Evolutionary conservation across 2,329 filamentous ascomycete genomes (phyloP).

Genomic region (Colletotrichum gloeosporioides): DNA sequence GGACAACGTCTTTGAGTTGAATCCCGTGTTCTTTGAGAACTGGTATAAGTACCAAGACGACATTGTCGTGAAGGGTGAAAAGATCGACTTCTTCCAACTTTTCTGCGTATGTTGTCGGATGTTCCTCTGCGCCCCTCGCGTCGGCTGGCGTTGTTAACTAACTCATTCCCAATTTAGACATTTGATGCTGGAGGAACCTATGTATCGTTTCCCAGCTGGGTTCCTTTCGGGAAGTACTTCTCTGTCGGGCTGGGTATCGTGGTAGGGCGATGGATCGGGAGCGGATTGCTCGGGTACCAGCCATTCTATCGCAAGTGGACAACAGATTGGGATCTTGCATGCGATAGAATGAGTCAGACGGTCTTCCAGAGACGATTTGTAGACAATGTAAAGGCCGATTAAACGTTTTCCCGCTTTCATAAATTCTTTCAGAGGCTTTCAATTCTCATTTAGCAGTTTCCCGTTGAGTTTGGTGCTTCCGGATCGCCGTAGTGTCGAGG

Average conservation of each 20-base stretch:
- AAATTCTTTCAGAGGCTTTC: neutral
- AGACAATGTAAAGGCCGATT: neutral
- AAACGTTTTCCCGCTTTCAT: neutral
- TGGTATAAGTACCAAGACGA: no score
- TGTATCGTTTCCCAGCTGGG: neutral
- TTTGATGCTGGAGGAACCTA: no score
- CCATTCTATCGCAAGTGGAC: neutral
- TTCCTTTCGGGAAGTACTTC: neutral
- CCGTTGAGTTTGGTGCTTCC: neutral
- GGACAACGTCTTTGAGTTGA: no score
- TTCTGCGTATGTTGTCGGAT: no score
- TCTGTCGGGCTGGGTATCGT: neutral
- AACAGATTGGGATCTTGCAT: neutral
- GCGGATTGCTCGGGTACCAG: neutral
- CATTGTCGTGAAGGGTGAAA: no score
- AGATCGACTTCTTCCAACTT: no score
- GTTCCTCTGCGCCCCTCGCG: no score
- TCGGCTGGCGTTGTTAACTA: no score
- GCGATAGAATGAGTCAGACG: neutral
- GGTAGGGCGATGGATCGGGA: neutral
- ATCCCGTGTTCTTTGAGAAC: no score
- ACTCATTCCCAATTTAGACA: no score
- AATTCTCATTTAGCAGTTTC: neutral
- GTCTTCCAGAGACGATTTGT: neutral
- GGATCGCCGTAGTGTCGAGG: neutral